Evolutionary conservation across 805 yeast genomes (phyloP).

Genomic region (Metschnikowia aberdeeniae): DNA sequence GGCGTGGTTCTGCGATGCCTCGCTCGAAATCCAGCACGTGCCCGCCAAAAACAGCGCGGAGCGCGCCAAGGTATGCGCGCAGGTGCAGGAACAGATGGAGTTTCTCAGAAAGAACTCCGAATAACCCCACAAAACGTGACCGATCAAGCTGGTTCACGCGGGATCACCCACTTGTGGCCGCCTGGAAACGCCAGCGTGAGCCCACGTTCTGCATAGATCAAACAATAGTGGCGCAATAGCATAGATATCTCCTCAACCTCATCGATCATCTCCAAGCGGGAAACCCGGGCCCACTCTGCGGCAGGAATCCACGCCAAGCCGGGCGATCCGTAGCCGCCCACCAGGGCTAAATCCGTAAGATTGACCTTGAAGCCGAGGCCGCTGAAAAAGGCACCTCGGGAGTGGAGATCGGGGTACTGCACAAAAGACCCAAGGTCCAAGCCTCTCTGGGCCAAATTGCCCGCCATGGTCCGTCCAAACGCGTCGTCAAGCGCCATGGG

Average conservation of each 20-base stretch:
- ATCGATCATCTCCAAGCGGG: constrained; percentile 61
- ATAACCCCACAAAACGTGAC: too few species aligned
- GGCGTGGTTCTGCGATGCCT: constrained; percentile 29
- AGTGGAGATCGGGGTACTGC: constrained; percentile 43
- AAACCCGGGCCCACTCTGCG: constrained; percentile 42
- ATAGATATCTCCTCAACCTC: constrained; percentile 69
- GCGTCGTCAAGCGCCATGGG: constrained; percentile 62
- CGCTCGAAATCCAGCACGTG: constrained; percentile 19
- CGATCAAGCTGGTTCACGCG: background rate
- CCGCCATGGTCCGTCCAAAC: constrained; percentile 67
- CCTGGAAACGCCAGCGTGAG: constrained; percentile 4
- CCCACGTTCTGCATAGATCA: constrained; percentile 20
- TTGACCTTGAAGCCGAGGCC: constrained; percentile 26
- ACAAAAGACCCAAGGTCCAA: constrained; percentile 56
- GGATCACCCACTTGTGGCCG: constrained; percentile 1
- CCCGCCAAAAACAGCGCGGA: constrained; percentile 20
- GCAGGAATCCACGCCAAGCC: constrained; percentile 39
- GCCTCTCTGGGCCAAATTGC: constrained; percentile 57
- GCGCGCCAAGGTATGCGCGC: constrained; percentile 23
- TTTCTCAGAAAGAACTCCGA: constrained; percentile 9
- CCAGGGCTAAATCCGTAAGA: constrained; percentile 45
- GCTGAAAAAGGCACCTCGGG: constrained; percentile 24
- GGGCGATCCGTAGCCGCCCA: constrained; percentile 33
- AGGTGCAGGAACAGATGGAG: constrained; percentile 22
- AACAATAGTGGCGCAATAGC: constrained; percentile 58